Evolutionary conservation across 2,329 filamentous ascomycete genomes (phyloP), one percentile per base, ranked within the genome.

Genomic region (Alternaria tenuissima): DNA sequence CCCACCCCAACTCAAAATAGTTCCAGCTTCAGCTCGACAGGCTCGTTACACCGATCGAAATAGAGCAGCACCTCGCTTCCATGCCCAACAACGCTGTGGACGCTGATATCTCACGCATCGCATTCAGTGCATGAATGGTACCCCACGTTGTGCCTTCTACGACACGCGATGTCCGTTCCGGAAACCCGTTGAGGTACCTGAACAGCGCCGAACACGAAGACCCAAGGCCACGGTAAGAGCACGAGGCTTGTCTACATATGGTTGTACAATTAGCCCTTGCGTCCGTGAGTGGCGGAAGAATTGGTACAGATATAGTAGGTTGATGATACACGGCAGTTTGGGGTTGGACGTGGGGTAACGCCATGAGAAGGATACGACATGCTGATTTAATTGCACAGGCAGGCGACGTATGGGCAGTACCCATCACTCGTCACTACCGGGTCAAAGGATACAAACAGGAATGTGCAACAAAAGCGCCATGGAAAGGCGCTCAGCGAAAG

Each of bases 151-250:
- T 42, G 22, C 42, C 30, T 22, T 48, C 44, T 43, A 51, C 57
- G 26, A 59, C 51, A 57, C 51, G 42, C 54, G 28, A 63, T 49
- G 42, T 64, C 58, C 54, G 51, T 53, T 52, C 51, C 54, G 53
- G 53, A 41, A 54, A 32, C 42, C 62, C 59, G 59, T 64, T 60
- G 46, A 53, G 43, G 53, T 53, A 57, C 52, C 52, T 59, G 52
- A 47, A 32, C 44, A 55, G 34, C 24, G 59, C 53, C 52, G 52
- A 34, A 59, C 55, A 47, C 52, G 26, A 56, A 32, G 48, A 51
- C 62, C 62, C 62, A 57, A 18, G 48, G 46, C 55, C 59, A 61
- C 41, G 55, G 55, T 60, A 62, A 57, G 7, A 48, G 42, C 48
- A 30, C 46, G 30, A 48, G 52, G 34, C 32, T 42, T 44, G 20